A percentile compares a stretch with the other conserved stretches of the same genome.
phyloP scores from a whole-genome alignment of 2,329 filamentous ascomycete genomes.

The Huntiella decipiens region DNA sequence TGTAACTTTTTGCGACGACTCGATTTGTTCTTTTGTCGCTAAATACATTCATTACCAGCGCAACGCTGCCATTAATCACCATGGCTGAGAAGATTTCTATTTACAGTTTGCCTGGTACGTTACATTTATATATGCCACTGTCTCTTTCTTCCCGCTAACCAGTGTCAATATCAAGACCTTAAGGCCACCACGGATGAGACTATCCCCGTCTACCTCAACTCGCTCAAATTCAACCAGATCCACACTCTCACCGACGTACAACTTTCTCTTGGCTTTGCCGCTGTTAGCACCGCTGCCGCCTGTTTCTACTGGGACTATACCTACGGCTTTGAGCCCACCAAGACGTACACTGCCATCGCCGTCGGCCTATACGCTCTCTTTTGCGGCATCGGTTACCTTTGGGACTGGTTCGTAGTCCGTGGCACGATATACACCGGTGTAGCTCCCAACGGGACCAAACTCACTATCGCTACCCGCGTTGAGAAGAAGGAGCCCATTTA shows the following conservation, averaged over 20 bases:
- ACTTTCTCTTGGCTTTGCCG: conserved; percentile 62
- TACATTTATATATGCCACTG: too few relatives aligned
- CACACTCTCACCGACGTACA: conserved; percentile 68
- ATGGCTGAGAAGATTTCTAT: conserved; percentile 39
- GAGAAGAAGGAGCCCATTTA: conserved; percentile 73
- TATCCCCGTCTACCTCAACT: conserved; percentile 80
- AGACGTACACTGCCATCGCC: conserved; percentile 59
- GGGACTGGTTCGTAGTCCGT: conserved; percentile 71
- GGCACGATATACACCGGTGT: conserved; percentile 63
- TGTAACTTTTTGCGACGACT: too few relatives aligned
- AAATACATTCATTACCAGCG: not conserved
- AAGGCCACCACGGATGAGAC: conserved; percentile 96
- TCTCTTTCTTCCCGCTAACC: not conserved
- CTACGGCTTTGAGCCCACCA: conserved; percentile 72
- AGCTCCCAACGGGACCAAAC: conserved; percentile 42
- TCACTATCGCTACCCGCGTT: conserved; percentile 51
- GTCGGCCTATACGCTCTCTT: conserved; percentile 63
- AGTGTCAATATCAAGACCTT: conserved; percentile 47
- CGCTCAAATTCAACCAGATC: conserved; percentile 65
- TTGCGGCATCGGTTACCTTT: conserved; percentile 61
- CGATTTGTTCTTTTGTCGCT: too few relatives aligned
- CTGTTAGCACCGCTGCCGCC: conserved; percentile 59
- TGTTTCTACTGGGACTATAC: conserved; percentile 89
- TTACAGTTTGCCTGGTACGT: conserved; percentile 44
- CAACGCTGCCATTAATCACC: not conserved